Conservation (phyloP, 2,329 filamentous ascomycete genomes). For the Ilyonectria mors-panacis region DNA sequence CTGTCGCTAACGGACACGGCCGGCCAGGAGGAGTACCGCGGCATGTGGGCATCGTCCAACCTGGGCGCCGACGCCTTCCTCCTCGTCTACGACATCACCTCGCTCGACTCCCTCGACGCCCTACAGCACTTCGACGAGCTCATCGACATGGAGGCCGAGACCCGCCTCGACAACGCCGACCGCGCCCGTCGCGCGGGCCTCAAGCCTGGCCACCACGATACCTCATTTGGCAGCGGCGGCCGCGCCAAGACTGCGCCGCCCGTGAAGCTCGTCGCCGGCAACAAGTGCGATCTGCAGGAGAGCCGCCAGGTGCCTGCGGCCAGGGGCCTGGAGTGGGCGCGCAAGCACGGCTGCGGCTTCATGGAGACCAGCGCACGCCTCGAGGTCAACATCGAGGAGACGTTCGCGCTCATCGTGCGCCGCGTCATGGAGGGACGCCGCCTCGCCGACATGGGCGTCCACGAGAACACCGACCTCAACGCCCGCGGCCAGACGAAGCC, state of each 20-base stretch:
- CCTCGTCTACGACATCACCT: conserved; percentile 90
- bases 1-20: conserved; percentile 86
- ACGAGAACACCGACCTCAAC: conserved; percentile 60
- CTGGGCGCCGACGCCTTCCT: conserved; percentile 86
- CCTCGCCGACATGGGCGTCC: conserved; percentile 63
- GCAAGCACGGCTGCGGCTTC: conserved; percentile 81
- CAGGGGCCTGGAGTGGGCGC: conserved; percentile 83
- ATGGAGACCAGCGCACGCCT: conserved; percentile 91
- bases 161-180: conserved; percentile 73
- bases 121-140: conserved; percentile 86
- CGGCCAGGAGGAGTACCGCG: conserved; percentile 91
- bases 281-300: conserved; percentile 87
- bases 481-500: conserved; percentile 71
- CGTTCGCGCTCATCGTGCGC: conserved; percentile 79
- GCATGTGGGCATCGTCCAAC: conserved; percentile 87
- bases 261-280: conserved; percentile 87
- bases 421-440: conserved; percentile 72
- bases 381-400: conserved; percentile 92
- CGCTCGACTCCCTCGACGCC: conserved; percentile 75
- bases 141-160: conserved; percentile 87
- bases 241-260: conserved; percentile 73
- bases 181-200: conserved; percentile 63
- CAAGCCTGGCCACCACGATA: conserved; percentile 49
- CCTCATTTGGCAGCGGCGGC: conserved; percentile 50
- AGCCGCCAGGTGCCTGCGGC: conserved; percentile 78